phyloP scores from a whole-genome alignment of 139 green algal genomes.

The Chlamydomonas schloesseri region DNA sequence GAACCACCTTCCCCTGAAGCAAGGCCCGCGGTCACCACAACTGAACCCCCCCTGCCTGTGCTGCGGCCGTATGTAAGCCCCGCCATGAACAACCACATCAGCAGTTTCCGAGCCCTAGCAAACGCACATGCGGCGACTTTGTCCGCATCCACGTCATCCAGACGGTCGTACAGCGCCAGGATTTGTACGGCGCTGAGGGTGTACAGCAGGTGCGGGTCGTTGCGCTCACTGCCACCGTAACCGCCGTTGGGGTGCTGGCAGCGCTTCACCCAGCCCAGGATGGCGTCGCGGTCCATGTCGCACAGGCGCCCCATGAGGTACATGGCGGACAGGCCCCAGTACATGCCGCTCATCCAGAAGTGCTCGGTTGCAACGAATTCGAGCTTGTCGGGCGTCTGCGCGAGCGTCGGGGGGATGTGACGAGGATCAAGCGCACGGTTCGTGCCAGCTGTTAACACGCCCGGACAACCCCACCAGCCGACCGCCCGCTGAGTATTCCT shows the following conservation, averaged over 20 bases:
- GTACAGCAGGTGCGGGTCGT: constrained; percentile 97
- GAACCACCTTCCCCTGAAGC: no score
- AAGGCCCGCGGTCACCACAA: no score
- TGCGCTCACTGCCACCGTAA: constrained; percentile 88
- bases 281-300: constrained; percentile 74
- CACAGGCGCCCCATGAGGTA: constrained; percentile 77
- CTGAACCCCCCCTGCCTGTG: no score
- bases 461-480: no score
- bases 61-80: no score
- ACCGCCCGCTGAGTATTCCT: no score
- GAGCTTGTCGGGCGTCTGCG: constrained; percentile 63
- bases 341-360: constrained; percentile 96
- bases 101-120: no score
- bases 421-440: no score
- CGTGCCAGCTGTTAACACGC: background rate
- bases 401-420: background rate
- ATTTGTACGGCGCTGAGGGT: constrained; percentile 97
- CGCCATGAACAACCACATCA: no score
- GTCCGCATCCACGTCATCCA: constrained; percentile 84
- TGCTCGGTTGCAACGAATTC: constrained; percentile 92
- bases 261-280: constrained; percentile 74
- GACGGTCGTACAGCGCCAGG: constrained; percentile 85
- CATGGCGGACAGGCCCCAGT: constrained; percentile 97
- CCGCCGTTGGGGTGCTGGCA: constrained; percentile 81
- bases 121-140: constrained; percentile 77